Conservation (phyloP, 2,329 filamentous ascomycete species). For the Neonectria hederae region DNA sequence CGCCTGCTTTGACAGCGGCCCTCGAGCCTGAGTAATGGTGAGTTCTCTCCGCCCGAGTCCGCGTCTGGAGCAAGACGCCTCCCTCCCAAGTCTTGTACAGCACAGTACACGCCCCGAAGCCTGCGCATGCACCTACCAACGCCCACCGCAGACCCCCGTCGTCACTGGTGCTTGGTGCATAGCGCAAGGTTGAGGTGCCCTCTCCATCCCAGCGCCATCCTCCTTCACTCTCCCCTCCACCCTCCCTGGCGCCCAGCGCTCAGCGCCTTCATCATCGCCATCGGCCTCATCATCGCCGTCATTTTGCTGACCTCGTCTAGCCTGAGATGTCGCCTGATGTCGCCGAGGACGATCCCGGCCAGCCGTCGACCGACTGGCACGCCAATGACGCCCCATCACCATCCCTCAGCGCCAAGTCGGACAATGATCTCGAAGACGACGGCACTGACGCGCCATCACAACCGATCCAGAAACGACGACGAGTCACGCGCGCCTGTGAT, state of each 20-base stretch:
- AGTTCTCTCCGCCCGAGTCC: slow-evolving; percentile 26
- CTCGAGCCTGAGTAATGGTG: slow-evolving; percentile 32
- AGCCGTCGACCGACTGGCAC: slow-evolving; percentile 50
- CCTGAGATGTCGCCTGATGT: slow-evolving; percentile 50
- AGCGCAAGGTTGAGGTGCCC: slow-evolving; percentile 1
- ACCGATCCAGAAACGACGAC: slow-evolving; percentile 78
- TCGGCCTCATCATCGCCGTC: slow-evolving; percentile 19
- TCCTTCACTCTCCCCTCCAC: slow-evolving; percentile 4
- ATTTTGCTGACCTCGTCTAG: slow-evolving; percentile 38
- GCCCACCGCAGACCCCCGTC: not conserved
- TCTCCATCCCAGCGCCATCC: slow-evolving; percentile 6
- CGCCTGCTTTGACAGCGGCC: slow-evolving; percentile 22
- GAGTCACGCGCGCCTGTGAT: slow-evolving; percentile 84
- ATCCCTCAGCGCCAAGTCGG: slow-evolving; percentile 55
- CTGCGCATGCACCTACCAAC: slow-evolving; percentile 3
- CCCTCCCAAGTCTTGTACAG: slow-evolving; percentile 11
- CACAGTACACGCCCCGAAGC: slow-evolving; percentile 18
- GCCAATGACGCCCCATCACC: slow-evolving; percentile 50
- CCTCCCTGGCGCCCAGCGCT: slow-evolving; percentile 18
- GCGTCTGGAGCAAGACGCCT: slow-evolving; percentile 7
- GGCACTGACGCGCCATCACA: slow-evolving; percentile 52
- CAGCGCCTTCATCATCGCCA: slow-evolving; percentile 21
- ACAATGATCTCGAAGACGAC: slow-evolving; percentile 53
- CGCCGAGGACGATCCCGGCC: slow-evolving; percentile 56
- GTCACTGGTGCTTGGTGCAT: slow-evolving; percentile 1